Conservation (phyloP, 2,329 filamentous ascomycete genomes). For the Elsinoe australis region DNA sequence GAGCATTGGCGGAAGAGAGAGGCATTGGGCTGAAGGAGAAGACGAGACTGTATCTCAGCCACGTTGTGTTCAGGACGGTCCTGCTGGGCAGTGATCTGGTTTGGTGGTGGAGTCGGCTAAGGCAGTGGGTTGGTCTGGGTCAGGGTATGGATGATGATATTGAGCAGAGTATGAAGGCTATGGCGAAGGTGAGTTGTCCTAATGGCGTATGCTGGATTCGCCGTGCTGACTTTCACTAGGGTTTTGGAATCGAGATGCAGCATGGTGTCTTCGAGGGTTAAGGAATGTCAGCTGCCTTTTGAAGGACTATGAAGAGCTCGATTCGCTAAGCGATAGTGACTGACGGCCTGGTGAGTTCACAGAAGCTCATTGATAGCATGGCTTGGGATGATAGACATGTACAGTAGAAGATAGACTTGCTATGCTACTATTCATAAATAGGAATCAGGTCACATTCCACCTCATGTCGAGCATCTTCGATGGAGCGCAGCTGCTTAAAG, state of each 20-base stretch:
- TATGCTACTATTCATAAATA: too few species aligned
- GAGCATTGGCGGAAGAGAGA: slow-evolving; percentile 68
- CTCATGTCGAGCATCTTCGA: too few species aligned
- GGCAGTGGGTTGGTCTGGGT: slow-evolving; percentile 68
- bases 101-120: slow-evolving; percentile 73
- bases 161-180: slow-evolving; percentile 74
- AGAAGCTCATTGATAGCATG: too few species aligned
- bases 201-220: background rate
- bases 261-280: slow-evolving; percentile 82
- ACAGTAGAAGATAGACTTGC: too few species aligned
- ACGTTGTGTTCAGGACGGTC: slow-evolving; percentile 74
- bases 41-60: slow-evolving; percentile 62
- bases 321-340: too few species aligned
- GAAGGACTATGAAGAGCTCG: too few species aligned
- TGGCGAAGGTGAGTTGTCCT: slow-evolving; percentile 54
- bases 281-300: background rate
- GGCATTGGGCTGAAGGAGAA: slow-evolving; percentile 57
- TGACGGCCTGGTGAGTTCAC: too few species aligned
- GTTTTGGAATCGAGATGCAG: slow-evolving; percentile 85
- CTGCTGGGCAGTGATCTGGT: slow-evolving; percentile 68
- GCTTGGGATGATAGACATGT: too few species aligned
- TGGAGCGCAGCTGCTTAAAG: too few species aligned
- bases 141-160: slow-evolving; percentile 91
- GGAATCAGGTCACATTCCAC: too few species aligned
- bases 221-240: slow-evolving; percentile 31